Conservation (phyloP, 345 rosid genomes). For the Acer saccharum region DNA sequence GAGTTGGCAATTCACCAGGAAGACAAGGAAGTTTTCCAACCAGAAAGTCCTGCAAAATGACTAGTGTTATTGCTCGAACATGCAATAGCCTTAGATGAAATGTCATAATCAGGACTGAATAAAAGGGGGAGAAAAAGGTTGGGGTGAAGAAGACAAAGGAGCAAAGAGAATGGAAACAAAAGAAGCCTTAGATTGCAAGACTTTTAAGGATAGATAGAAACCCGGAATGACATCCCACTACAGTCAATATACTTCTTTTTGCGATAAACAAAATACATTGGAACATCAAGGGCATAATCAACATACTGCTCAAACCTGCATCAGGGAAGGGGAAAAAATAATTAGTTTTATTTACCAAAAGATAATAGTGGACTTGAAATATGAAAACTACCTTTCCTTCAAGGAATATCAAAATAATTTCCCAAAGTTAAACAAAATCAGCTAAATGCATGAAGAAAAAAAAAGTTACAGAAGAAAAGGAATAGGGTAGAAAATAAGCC, state of each 20-base stretch:
- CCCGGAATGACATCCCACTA: constrained; percentile 96
- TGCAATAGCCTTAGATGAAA: background rate
- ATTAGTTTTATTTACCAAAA: constrained; percentile 3
- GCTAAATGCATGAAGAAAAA: background rate
- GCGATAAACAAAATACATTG: constrained; percentile 96
- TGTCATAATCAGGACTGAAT: background rate
- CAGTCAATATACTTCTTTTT: constrained; percentile 88
- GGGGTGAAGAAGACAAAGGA: background rate
- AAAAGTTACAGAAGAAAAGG: background rate
- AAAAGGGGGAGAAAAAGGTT: background rate
- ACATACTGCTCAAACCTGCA: constrained; percentile 98
- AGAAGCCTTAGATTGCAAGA: constrained; percentile 37
- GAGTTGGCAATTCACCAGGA: constrained; percentile 91
- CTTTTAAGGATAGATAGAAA: constrained; percentile 51
- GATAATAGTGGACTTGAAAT: background rate
- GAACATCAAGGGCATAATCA: constrained; percentile 99
- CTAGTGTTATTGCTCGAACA: constrained; percentile 11
- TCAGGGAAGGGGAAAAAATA: constrained; percentile 11
- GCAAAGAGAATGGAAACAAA: constrained; percentile 2
- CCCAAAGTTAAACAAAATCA: background rate
- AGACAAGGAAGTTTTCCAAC: constrained; percentile 91
- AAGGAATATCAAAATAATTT: background rate
- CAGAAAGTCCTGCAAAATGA: constrained; percentile 78
- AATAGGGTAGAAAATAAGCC: too few relatives aligned
- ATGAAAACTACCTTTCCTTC: background rate